phyloP scores from a whole-genome alignment of 306 rosid genomes.

The Rosa rugosa region DNA sequence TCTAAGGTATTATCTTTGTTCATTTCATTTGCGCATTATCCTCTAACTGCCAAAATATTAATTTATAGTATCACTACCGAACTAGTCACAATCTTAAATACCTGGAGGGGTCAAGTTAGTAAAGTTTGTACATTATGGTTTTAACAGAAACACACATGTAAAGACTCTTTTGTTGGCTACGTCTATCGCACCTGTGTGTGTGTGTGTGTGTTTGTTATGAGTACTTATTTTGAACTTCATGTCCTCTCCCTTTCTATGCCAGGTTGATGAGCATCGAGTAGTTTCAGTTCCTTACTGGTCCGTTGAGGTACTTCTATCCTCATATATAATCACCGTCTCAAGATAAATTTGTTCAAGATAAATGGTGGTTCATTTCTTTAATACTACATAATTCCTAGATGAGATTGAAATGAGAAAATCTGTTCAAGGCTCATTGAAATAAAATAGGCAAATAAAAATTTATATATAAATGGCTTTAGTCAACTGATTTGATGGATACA shows the following conservation, averaged over 20 bases:
- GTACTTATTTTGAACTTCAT: slow-evolving; percentile 22
- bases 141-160: background rate
- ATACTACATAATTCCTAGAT: background rate
- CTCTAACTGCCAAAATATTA: background rate
- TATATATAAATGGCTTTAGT: background rate
- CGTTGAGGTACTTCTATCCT: slow-evolving; percentile 59
- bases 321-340: background rate
- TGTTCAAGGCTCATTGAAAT: background rate
- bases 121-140: background rate
- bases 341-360: slow-evolving; percentile 1
- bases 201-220: slow-evolving; percentile 11
- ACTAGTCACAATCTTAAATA: background rate
- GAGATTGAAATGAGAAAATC: background rate
- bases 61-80: background rate
- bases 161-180: background rate
- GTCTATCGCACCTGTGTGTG: background rate
- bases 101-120: background rate
- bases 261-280: slow-evolving; percentile 94
- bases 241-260: slow-evolving; percentile 32
- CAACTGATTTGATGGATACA: slow-evolving; percentile 1
- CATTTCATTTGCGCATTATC: slow-evolving; percentile 4
- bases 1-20: slow-evolving; percentile 61
- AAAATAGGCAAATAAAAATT: background rate
- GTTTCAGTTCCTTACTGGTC: slow-evolving; percentile 75
- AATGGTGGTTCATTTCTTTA: slow-evolving; percentile 9